Base-by-base conservation (phyloP, 2,329 filamentous ascomycete genomes). In the Cadophora sp. region DNA sequence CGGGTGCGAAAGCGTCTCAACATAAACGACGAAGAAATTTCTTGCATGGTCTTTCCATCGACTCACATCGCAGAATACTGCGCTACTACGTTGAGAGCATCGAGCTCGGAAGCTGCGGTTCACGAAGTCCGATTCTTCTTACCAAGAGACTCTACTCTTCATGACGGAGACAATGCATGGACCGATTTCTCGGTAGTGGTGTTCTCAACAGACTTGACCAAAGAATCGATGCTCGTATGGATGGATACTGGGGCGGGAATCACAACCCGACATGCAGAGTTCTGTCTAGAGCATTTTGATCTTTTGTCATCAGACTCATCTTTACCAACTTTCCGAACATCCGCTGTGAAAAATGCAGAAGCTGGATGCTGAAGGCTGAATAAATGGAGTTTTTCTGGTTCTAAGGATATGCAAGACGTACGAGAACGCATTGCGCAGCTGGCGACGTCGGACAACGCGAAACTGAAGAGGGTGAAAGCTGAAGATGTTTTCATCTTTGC, bases 241-340 rank as follows among this genome's bases (percentile, higher is more conserved):
- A 58, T 61, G 46, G 43, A 66, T 19, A 61, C 56, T 27, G 56
- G 56, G 27, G 43, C 27, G 12, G 56, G 64, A 40, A 43, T 66
- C 40, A 61, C 56, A 53, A 62, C 40, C 22, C 56, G 64, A 9
- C 37, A 51, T 62, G 64, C 64, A 7, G 64, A 62, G 14, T 66
- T 14, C 24, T 62, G 40, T 22, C 14, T 62, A 9, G 31, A 61
- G 27, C 8, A 48, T 14, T 34, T 65, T n/a, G 55, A 61, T 12
- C 29, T 19, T 5, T 22, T 62, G 8, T 19, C 11, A 19, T 14
- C 16, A 14, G 26, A 11, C n/a, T 61, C 53, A 31, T 16, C 3
- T 16, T 5, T 1, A 22, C 27, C n/a, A 9, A 11, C 9, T 3
- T 40, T 40, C 14, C 8, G 14, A 11, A 56, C 29, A 16, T 9